A percentile compares a stretch with the other conserved stretches of the same genome.
Evolutionary conservation across 73 alveolate genomes (phyloP).

Genomic region (Blepharisma stoltei): DNA sequence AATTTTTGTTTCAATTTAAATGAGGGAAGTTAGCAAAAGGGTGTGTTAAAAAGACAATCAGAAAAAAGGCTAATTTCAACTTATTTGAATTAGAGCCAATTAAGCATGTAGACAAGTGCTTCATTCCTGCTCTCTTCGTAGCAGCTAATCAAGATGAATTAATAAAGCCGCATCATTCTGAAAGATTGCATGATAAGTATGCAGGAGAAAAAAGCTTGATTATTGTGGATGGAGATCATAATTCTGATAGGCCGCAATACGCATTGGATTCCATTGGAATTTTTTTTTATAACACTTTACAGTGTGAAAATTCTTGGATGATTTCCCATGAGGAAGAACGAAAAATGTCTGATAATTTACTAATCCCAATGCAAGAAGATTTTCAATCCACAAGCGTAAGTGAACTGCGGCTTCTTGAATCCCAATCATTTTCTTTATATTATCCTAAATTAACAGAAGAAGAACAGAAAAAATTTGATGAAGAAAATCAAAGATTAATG

Average conservation of each 20-base stretch:
- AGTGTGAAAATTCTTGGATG: background rate
- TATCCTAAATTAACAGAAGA: too few relatives aligned
- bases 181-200: slow-evolving; percentile 84
- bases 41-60: slow-evolving; percentile 66
- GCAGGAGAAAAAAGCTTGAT: slow-evolving; percentile 91
- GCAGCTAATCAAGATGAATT: slow-evolving; percentile 91
- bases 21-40: background rate
- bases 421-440: too few relatives aligned
- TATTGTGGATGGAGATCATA: slow-evolving; percentile 76
- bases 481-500: too few relatives aligned
- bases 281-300: slow-evolving; percentile 57
- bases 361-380: too few relatives aligned
- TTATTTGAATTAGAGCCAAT: slow-evolving; percentile 76
- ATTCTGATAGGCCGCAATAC: slow-evolving; percentile 63
- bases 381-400: too few relatives aligned
- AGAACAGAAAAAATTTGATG: too few relatives aligned
- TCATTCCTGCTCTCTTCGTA: slow-evolving; percentile 81
- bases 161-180: slow-evolving; percentile 90
- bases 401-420: too few relatives aligned
- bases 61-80: slow-evolving; percentile 84
- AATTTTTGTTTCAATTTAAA: slow-evolving; percentile 26
- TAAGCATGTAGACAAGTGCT: slow-evolving; percentile 57
- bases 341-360: too few relatives aligned
- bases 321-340: too few relatives aligned
- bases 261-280: slow-evolving; percentile 61